Evolutionary conservation across 192 early-diverging fungal genomes (phyloP).

Genomic region (Geosiphon pyriformis): DNA sequence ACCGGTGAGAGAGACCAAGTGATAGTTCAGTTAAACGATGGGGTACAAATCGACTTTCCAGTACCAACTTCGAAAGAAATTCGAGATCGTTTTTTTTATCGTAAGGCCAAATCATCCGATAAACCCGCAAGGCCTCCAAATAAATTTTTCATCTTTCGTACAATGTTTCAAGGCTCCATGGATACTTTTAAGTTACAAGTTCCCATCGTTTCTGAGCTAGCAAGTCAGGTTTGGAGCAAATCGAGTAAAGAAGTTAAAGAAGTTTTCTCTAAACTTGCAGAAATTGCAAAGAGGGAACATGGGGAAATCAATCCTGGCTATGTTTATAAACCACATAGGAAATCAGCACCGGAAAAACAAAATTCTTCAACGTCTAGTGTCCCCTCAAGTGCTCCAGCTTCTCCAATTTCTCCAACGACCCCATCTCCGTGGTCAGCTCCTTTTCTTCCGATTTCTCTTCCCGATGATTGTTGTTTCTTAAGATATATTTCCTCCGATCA

Average conservation of each 20-base stretch:
- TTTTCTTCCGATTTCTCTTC: background rate
- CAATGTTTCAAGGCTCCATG: slow-evolving; percentile 17
- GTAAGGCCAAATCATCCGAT: slow-evolving; percentile 16
- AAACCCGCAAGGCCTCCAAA: slow-evolving; percentile 21
- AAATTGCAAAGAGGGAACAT: slow-evolving; percentile 18
- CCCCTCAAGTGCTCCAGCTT: background rate
- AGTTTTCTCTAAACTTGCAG: slow-evolving; percentile 11
- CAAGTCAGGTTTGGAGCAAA: slow-evolving; percentile 23
- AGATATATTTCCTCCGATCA: no score
- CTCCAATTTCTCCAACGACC: background rate
- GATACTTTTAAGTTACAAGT: slow-evolving; percentile 23
- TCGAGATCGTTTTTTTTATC: slow-evolving; percentile 21
- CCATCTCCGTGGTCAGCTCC: background rate
- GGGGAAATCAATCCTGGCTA: slow-evolving; percentile 20
- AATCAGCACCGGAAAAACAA: background rate
- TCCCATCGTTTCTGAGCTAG: slow-evolving; percentile 19
- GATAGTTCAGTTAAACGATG: slow-evolving; percentile 6
- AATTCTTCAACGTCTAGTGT: background rate
- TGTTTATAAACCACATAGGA: slow-evolving; percentile 19
- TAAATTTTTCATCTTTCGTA: slow-evolving; percentile 25
- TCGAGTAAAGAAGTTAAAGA: slow-evolving; percentile 13
- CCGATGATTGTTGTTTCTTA: no score
- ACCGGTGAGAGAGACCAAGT: background rate
- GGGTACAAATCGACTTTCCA: background rate
- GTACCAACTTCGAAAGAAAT: slow-evolving; percentile 22